Evolutionary conservation across 495 filamentous ascomycete genomes (phyloP), one percentile per base, ranked within the genome.

Genomic region (Clohesyomyces aquaticus): DNA sequence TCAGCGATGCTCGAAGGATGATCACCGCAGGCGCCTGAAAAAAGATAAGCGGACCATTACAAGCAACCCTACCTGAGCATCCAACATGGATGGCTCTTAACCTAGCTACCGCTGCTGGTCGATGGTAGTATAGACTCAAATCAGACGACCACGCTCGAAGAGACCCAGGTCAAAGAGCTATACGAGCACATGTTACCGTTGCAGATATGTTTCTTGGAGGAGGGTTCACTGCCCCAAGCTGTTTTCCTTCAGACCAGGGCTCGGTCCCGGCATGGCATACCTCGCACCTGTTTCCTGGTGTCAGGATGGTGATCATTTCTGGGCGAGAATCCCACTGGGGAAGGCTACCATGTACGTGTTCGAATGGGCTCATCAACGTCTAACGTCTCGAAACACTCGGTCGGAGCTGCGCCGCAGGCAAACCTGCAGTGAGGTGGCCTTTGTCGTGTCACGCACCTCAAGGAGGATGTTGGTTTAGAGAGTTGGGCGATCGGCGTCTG

Each of bases 381-480:
- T 6, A 14, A 38, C 32, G 6, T 38, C 32, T 38, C 32, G 32
- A 38, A 38, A 38, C 32, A 38, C 6, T 38, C 32, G 6, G 32
- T 38, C 32, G 14, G 6, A 38, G 32, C 32, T 6, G 32, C 32
- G 14, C 32, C 32, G 32, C 32, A 6, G 32, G 6, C 32, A 38
- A 14, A 14, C 32, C 6, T 38, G 32, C 6, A 8, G 21, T 6
- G 18, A 28, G 21, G 25, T 55, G 16, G 27, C 11, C 18, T 41
- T n/a, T 55, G 25, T 29, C 11, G 52, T 55, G 52, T 41, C 52
- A 55, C 52, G 52, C 27, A 35, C 38, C 52, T 55, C 6, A 28
- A 55, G 11, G 27, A 41, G 49, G 22, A 41, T 14, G 52, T 35
- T 55, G 27, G 29, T 16, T 11, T 55, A 29, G 52, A 41, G 29